Percentiles rank a stretch among this genome's conserved stretches.
These are phyloP conservation scores for Malassezia cuniculi DNA, from an alignment of 1,284 basidiomycete species.

Conservation along the genomic window DNA sequence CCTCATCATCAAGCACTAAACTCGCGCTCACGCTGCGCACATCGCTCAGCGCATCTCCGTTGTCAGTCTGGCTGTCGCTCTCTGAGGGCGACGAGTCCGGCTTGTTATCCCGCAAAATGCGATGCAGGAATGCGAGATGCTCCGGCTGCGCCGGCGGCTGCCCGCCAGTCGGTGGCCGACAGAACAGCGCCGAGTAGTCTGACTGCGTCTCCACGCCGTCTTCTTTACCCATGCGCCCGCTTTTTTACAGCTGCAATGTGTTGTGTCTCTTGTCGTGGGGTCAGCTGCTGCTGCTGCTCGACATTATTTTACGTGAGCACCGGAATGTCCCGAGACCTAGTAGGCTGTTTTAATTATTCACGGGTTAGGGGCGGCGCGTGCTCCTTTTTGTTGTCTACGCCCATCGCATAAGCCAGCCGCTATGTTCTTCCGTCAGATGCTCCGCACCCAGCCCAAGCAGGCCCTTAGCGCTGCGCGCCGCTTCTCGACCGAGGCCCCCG, in stretches of 20 bases:
- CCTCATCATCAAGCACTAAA: background rate
- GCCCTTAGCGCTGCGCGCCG: slow-evolving; percentile 2
- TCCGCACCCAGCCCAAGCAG: too few relatives aligned
- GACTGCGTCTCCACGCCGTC: too few relatives aligned
- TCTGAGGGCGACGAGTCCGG: background rate
- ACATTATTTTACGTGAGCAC: too few relatives aligned
- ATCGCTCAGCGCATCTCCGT: background rate
- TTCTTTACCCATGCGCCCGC: too few relatives aligned
- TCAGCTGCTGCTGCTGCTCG: too few relatives aligned
- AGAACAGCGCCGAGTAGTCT: slow-evolving; percentile 12
- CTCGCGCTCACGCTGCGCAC: background rate
- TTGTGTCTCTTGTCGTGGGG: too few relatives aligned
- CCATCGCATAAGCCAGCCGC: too few relatives aligned
- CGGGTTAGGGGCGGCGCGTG: too few relatives aligned
- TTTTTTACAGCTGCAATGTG: too few relatives aligned
- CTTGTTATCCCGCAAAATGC: slow-evolving; percentile 8
- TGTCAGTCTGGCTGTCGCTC: background rate
- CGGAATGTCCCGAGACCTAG: too few relatives aligned
- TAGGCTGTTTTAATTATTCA: too few relatives aligned
- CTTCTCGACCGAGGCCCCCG: slow-evolving; percentile 3
- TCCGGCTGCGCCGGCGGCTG: background rate
- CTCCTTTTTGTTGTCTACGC: too few relatives aligned
- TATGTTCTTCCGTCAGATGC: slow-evolving; percentile 11
- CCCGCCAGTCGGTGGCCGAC: slow-evolving; percentile 1
- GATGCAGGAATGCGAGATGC: slow-evolving; percentile 7